Evolutionary conservation across 345 rosid genomes (phyloP).

Genomic region (Arabis alpina): DNA sequence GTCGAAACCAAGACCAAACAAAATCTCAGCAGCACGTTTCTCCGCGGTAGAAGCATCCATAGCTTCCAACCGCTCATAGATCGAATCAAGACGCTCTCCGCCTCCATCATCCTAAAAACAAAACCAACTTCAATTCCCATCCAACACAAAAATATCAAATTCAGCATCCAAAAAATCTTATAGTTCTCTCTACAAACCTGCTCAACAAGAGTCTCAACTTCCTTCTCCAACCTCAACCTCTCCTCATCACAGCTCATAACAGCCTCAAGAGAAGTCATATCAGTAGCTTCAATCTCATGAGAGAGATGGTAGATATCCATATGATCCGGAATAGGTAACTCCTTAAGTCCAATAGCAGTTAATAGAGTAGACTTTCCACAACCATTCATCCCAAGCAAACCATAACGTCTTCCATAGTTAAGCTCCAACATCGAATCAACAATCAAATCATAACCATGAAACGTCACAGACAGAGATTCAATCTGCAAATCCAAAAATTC

Average conservation of each 20-base stretch:
- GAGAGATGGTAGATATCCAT: constrained; percentile 93
- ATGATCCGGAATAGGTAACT: constrained; percentile 94
- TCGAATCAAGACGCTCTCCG: constrained; percentile 85
- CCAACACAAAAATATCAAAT: background rate
- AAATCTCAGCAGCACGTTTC: constrained; percentile 97
- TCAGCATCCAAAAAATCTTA: background rate
- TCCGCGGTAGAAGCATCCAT: constrained; percentile 97
- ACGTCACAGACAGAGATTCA: constrained; percentile 92
- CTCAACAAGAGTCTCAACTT: constrained; percentile 69
- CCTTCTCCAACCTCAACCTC: constrained; percentile 88
- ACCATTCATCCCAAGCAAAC: constrained; percentile 95
- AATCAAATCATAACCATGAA: constrained; percentile 95
- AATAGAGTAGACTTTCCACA: constrained; percentile 97
- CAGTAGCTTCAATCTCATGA: constrained; percentile 94
- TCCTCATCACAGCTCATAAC: constrained; percentile 95
- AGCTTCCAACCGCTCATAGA: constrained; percentile 93
- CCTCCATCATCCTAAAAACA: constrained; percentile 86
- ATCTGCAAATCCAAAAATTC: constrained; percentile 59
- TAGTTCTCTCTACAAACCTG: constrained; percentile 51
- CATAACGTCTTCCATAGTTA: constrained; percentile 98
- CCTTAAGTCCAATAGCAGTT: constrained; percentile 83
- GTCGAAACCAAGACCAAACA: constrained; percentile 92
- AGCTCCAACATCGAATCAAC: constrained; percentile 95
- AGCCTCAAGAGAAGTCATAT: constrained; percentile 90
- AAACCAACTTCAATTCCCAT: background rate